A percentile compares a stretch with the other conserved stretches of the same genome.
Evolutionary conservation across 352 stramenopile genomes (phyloP).

Genomic region (Globisporangium paroecandrum): DNA sequence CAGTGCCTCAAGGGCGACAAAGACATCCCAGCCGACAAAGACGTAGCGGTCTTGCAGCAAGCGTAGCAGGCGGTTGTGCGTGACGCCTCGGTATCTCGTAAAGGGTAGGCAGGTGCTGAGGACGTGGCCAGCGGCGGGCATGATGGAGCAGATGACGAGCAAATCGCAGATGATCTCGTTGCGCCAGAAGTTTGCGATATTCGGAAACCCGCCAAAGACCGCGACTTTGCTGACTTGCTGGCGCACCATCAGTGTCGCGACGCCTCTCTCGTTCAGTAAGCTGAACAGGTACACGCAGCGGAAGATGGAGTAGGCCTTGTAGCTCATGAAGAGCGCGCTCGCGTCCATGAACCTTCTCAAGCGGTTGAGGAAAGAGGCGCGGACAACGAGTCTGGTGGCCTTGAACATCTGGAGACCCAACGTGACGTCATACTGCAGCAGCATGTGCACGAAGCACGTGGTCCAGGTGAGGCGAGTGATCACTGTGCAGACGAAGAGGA

Average conservation of each 20-base stretch:
- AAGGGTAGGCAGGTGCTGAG: neutral
- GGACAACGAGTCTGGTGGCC: conserved; percentile 18
- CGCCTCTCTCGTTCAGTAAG: conserved; percentile 17
- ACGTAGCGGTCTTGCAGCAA: conserved; percentile 34
- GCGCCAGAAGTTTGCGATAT: conserved; percentile 24
- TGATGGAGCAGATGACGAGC: conserved; percentile 14
- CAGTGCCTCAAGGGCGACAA: conserved; percentile 29
- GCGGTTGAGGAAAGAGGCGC: neutral
- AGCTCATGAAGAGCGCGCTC: conserved; percentile 20
- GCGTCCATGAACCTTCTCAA: neutral
- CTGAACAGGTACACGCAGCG: conserved; percentile 19
- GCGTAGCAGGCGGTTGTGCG: conserved; percentile 25
- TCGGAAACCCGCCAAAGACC: conserved; percentile 24
- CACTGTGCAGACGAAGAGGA: conserved; percentile 44
- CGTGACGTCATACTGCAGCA: conserved; percentile 29
- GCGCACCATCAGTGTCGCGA: conserved; percentile 23
- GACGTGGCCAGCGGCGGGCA: conserved; percentile 5
- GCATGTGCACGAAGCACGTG: conserved; percentile 44
- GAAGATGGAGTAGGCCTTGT: conserved; percentile 31
- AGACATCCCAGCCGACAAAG: conserved; percentile 36
- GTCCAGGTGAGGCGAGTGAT: conserved; percentile 48
- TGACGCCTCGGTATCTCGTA: conserved; percentile 4
- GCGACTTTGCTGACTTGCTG: conserved; percentile 5
- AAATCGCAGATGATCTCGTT: conserved; percentile 27
- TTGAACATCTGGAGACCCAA: conserved; percentile 38